Evolutionary conservation across 192 early-diverging fungal genomes (phyloP), one percentile per base, ranked within the genome.

Genomic region (Coemansia guatemalensis): DNA sequence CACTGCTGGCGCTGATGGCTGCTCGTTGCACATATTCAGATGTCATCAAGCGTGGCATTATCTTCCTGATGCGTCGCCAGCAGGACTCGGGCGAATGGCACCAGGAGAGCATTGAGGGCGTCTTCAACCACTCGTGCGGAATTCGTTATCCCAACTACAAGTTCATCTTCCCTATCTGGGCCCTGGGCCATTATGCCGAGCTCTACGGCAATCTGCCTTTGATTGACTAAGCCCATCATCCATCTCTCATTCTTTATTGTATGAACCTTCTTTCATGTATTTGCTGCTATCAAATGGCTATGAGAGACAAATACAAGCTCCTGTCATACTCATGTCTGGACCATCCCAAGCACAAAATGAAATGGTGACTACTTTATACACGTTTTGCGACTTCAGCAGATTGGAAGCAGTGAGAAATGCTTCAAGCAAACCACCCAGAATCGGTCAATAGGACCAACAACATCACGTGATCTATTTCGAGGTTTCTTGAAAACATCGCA

Each of bases 71-170:
- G 90, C 74, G 74, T 8, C 73, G 92, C 26, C 97, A 99, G 82
- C 90, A 88, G 58, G 74, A 85, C 11, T 95, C 92, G 62, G 97
- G 97, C 41, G 89, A 94, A 73, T 99, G 96, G 95, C 84, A 88
- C 14, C 97, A 99, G 73, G 97, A 99, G 69, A 89, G 85, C 24
- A 95, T 98, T 62, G 97, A 99, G 76, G 97, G 97, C 47, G 94
- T 99, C 30, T 99, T 99, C 74, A 99, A 97, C 85, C 89, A 93
- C 69, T 90, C 87, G 50, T 93, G 89, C 65, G 86, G 75, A 27
- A 89, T 93, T 60, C 86, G 89, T 26, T 97, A 97, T 72, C 92
- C 92, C 25, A 97, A 96, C 81, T 97, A 93, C 72, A 97, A 96
- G 84, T 92, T 94, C 56, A 75, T 87, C 47, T 97, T 97, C 60